phyloP scores from a whole-genome alignment of 2,329 filamentous ascomycete genomes.

The Fusarium austroafricanum region DNA sequence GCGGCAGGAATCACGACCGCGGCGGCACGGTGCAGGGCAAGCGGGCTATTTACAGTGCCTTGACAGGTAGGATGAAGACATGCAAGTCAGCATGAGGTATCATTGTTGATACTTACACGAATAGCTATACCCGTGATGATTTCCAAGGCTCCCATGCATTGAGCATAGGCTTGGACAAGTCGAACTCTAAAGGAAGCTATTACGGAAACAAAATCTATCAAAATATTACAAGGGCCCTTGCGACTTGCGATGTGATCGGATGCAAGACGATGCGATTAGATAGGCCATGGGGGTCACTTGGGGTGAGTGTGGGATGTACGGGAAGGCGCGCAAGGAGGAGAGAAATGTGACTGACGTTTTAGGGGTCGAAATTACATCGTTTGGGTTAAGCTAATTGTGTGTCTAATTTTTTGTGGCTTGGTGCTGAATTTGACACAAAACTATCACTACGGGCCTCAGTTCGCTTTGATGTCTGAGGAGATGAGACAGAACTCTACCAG shows the following conservation, averaged over 20 bases:
- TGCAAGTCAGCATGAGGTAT: slow-evolving; percentile 27
- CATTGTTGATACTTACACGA: slow-evolving; percentile 16
- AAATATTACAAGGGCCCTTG: slow-evolving; percentile 18
- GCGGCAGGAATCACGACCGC: slow-evolving; percentile 38
- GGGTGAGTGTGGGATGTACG: slow-evolving; percentile 28
- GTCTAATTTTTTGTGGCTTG: slow-evolving; percentile 1
- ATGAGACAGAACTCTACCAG: slow-evolving; percentile 2
- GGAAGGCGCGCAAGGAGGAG: slow-evolving; percentile 14
- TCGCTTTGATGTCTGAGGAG: not conserved
- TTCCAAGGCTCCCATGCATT: not conserved
- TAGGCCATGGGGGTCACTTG: slow-evolving; percentile 28
- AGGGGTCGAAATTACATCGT: not conserved
- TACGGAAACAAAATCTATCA: not conserved
- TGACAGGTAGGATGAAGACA: slow-evolving; percentile 6
- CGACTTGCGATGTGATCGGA: slow-evolving; percentile 30
- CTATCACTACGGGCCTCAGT: not conserved
- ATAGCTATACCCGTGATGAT: not conserved
- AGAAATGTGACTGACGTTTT: slow-evolving; percentile 22
- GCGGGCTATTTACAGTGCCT: slow-evolving; percentile 11
- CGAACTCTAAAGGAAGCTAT: slow-evolving; percentile 16
- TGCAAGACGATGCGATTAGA: slow-evolving; percentile 29
- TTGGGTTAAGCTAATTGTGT: slow-evolving; percentile 6
- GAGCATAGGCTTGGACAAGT: not conserved
- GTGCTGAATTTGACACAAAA: slow-evolving; percentile 4
- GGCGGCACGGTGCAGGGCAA: slow-evolving; percentile 23